Evolutionary conservation across 78 protist genomes (phyloP).

Genomic region (Tieghemostelium lacteum): DNA sequence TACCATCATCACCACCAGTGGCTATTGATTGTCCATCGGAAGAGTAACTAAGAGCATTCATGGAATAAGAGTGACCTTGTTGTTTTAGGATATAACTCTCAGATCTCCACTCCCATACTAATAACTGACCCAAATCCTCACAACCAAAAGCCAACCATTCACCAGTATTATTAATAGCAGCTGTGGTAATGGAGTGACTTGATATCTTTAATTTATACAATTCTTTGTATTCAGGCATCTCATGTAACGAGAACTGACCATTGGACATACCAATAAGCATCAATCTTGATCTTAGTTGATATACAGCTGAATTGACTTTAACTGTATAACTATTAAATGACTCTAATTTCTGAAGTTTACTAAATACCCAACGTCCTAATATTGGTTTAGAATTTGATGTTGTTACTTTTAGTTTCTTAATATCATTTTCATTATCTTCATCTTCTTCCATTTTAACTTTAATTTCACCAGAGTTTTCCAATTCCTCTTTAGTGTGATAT

Average conservation of each 20-base stretch:
- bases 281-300: constrained; percentile 22
- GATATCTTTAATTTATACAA: constrained; percentile 86
- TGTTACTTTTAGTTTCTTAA: background rate
- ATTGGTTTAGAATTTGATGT: background rate
- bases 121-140: constrained; percentile 87
- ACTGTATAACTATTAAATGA: constrained; percentile 8
- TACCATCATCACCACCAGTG: constrained; percentile 95
- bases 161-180: constrained; percentile 88
- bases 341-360: constrained; percentile 10
- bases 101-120: constrained; percentile 98
- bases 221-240: constrained; percentile 58
- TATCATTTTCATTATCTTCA: background rate
- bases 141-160: constrained; percentile 97
- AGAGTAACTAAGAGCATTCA: constrained; percentile 86
- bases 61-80: constrained; percentile 87
- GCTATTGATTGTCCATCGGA: constrained; percentile 91
- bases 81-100: constrained; percentile 89
- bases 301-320: constrained; percentile 19
- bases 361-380: constrained; percentile 40
- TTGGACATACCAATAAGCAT: constrained; percentile 86
- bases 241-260: constrained; percentile 92
- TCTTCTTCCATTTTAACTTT: background rate
- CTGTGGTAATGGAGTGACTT: constrained; percentile 36
- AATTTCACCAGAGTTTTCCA: background rate
- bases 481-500: constrained; percentile 14